phyloP scores from a whole-genome alignment of 495 filamentous ascomycete species.

The Bryoglossum gracile region DNA sequence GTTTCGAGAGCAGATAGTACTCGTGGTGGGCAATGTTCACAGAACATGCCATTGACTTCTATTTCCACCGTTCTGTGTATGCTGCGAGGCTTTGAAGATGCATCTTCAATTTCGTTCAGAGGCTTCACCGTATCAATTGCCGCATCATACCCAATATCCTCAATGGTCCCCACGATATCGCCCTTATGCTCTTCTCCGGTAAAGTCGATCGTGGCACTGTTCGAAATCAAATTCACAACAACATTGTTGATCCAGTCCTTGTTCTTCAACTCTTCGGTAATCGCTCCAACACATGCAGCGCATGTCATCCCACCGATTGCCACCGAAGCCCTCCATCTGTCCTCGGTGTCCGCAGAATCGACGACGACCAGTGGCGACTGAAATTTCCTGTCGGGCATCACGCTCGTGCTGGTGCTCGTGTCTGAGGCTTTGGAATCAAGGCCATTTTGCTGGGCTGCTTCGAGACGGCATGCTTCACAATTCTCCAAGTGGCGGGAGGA shows the following conservation, averaged over 20 bases:
- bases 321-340: slow-evolving; percentile 49
- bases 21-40: slow-evolving; percentile 68
- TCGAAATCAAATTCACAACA: slow-evolving; percentile 62
- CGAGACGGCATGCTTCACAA: slow-evolving; percentile 19
- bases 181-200: slow-evolving; percentile 41
- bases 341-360: slow-evolving; percentile 8
- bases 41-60: slow-evolving; percentile 77
- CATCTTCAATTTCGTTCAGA: neutral
- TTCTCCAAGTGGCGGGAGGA: slow-evolving; percentile 11
- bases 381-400: neutral
- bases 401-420: neutral
- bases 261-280: slow-evolving; percentile 57
- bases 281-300: slow-evolving; percentile 58
- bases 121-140: slow-evolving; percentile 44
- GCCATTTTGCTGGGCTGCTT: slow-evolving; percentile 3
- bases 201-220: slow-evolving; percentile 64
- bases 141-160: slow-evolving; percentile 75
- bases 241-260: slow-evolving; percentile 55
- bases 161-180: slow-evolving; percentile 60
- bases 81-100: slow-evolving; percentile 20
- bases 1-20: slow-evolving; percentile 40
- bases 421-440: neutral
- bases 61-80: slow-evolving; percentile 55
- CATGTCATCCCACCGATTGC: slow-evolving; percentile 84
- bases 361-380: slow-evolving; percentile 9